These are phyloP conservation scores for Symbiodinium natans DNA, from an alignment of 73 alveolate genomes.

Conservation along the genomic window DNA sequence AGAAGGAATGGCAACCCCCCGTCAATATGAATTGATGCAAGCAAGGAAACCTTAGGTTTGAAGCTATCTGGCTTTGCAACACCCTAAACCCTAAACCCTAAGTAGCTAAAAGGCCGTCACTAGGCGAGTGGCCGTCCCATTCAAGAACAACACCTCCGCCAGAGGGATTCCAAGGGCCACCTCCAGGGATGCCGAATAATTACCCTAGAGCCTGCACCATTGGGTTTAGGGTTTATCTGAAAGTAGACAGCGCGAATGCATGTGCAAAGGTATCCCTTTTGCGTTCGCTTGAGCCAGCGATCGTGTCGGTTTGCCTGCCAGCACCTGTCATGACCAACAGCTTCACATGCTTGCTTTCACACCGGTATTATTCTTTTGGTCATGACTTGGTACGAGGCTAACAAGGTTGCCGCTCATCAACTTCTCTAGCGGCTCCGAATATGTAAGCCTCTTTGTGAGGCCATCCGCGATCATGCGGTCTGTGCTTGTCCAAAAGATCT, in stretches of 20 bases:
- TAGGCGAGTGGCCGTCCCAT: background rate
- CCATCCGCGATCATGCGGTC: slow-evolving; percentile 17
- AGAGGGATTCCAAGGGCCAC: slow-evolving; percentile 16
- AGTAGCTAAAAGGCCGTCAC: too few species aligned
- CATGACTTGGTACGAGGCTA: background rate
- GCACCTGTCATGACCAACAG: too few species aligned
- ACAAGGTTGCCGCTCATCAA: background rate
- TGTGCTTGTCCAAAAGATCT: background rate
- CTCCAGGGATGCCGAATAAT: background rate
- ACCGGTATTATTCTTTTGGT: background rate
- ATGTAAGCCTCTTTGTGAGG: background rate
- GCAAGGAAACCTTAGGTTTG: background rate
- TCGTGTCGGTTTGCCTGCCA: too few species aligned
- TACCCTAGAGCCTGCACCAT: background rate
- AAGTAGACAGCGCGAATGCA: background rate
- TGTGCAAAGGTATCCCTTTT: background rate
- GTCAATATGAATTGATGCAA: background rate
- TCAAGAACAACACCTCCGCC: background rate
- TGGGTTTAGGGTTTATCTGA: too few species aligned
- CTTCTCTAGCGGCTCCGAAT: background rate
- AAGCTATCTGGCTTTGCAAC: background rate
- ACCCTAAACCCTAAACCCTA: too few species aligned
- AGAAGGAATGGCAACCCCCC: background rate
- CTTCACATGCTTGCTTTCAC: too few species aligned
- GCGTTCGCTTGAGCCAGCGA: background rate